Evolutionary conservation across 179 eudicot species (phyloP), one percentile per base, ranked within the genome.

Genomic region (Sideroxylon spinosum): DNA sequence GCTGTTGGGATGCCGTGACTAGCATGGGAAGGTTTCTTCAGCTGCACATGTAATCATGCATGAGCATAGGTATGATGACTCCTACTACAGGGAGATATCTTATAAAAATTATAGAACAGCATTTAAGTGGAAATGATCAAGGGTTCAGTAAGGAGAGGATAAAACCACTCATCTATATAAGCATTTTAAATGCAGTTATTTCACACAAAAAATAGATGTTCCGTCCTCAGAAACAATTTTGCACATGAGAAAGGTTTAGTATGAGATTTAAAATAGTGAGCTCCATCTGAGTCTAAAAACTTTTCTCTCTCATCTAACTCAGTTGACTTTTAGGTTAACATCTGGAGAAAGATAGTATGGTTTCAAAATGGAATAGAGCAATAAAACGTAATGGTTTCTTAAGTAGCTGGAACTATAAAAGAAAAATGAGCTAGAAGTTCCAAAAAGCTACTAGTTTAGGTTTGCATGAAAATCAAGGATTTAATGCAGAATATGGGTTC

Each of bases 1-100:
- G 98, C 90, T 48, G 91, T 83, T 22, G 98, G 94, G 75, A 91
- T 81, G 28, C 92, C 88, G 73, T 88, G 91, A 80, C 79, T 88
- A 57, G 98, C 97, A 86, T 95, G 98, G 61, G 94, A 88, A 81
- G 99, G 99, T 78, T 86, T 88, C 86, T 85, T 93, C 77, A 95
- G 87, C 99, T 95, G 97, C 86, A 90, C 16, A 66, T 74, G 68
- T 29, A 78, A 60, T 37, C 44, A 37, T 37, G 37, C 37, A 32
- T 74, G 55, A 2, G 55, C 37, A 52, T 4, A 52, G 55, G 55
- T 52, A 52, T 20, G 12, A 22, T 22, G 0, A n/a, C 7, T 50
- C 20, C 22, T 32, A 32, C 37, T 32, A 32, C 37, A 3, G 37
- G 37, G 37, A 32, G 1, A 32, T 32, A 32, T 32, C 37, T 32